A percentile compares a stretch with the other conserved stretches of the same genome.
These are phyloP conservation scores for Phaseolus coccineus DNA, from an alignment of 331 rosid genomes.

Conservation along the genomic window DNA sequence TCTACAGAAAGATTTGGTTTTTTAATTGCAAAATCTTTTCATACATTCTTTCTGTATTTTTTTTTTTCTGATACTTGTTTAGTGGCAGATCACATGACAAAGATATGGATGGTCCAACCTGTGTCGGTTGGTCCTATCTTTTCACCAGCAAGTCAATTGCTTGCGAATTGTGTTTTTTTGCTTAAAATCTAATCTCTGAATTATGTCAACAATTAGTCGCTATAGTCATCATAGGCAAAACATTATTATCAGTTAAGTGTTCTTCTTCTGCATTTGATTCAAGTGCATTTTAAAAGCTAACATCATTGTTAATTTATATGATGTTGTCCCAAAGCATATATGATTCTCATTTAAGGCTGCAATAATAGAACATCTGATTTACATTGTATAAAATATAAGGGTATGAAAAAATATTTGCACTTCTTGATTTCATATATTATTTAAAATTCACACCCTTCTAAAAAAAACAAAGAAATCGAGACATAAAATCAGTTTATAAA, in stretches of 20 bases:
- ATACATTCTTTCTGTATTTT: too few species aligned
- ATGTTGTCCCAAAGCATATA: not conserved
- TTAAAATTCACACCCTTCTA: too few species aligned
- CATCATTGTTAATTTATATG: not conserved
- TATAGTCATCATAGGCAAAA: not conserved
- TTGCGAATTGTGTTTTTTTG: not conserved
- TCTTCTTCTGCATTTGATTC: not conserved
- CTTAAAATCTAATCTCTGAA: not conserved
- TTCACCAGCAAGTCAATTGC: not conserved
- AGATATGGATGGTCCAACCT: too few species aligned
- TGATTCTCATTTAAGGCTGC: not conserved
- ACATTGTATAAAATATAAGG: not conserved
- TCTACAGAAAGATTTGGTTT: too few species aligned
- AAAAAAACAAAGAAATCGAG: too few species aligned
- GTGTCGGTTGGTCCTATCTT: not conserved
- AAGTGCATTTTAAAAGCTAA: not conserved
- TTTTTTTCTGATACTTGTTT: too few species aligned
- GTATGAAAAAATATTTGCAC: too few species aligned
- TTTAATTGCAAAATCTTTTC: too few species aligned
- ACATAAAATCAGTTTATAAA: too few species aligned
- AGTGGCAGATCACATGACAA: not conserved
- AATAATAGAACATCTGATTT: not conserved
- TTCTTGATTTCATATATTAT: too few species aligned
- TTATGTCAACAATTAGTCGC: not conserved
- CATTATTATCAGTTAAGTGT: not conserved